Conservation (phyloP, 2,329 filamentous ascomycete genomes). For the Botryotinia calthae region DNA sequence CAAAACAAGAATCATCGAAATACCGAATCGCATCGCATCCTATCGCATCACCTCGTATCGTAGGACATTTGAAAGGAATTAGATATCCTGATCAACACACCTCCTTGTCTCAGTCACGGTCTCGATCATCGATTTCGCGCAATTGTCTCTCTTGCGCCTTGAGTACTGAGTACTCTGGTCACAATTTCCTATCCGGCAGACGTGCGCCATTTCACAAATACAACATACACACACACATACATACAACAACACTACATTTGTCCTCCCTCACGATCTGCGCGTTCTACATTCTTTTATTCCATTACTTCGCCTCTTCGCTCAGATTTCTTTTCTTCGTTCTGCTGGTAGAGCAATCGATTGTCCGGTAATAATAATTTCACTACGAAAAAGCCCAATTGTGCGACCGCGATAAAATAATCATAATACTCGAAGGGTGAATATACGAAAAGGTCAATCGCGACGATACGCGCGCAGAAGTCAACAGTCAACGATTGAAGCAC, state of each 20-base stretch:
- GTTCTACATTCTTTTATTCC: conserved; percentile 13
- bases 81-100: background rate
- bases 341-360: background rate
- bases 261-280: background rate
- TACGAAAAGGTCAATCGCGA: conserved; percentile 1
- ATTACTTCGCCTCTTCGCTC: background rate
- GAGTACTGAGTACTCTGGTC: conserved; percentile 4
- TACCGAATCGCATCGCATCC: background rate
- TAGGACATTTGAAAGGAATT: background rate
- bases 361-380: background rate
- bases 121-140: background rate
- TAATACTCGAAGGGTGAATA: conserved; percentile 6
- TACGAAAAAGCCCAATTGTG: background rate
- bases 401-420: background rate
- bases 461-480: conserved; percentile 16
- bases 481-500: background rate
- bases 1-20: conserved; percentile 1
- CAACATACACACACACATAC: background rate
- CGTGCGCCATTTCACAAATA: conserved; percentile 15
- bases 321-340: background rate
- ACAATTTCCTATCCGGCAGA: conserved; percentile 4
- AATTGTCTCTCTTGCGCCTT: conserved; percentile 5
- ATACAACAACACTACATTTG: background rate
- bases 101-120: background rate
- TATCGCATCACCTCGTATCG: background rate